Evolutionary conservation across 208 protist genomes (phyloP).

Genomic region (Crithidia expoeki): DNA sequence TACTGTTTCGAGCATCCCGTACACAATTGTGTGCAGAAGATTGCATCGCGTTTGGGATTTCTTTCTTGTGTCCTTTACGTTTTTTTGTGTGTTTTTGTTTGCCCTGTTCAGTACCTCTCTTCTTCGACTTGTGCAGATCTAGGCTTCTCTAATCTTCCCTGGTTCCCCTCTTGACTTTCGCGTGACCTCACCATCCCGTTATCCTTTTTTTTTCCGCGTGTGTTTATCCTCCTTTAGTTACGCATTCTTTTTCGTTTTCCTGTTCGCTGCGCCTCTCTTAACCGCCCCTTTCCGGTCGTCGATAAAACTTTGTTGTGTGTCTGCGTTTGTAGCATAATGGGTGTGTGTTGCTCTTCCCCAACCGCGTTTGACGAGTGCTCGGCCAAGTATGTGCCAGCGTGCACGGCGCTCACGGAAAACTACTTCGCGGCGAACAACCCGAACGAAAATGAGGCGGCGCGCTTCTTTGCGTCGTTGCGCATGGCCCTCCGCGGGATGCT

Average conservation of each 20-base stretch:
- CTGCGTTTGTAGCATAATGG: constrained; percentile 30
- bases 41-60: background rate
- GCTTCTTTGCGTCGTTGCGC: constrained; percentile 66
- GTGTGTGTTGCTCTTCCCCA: constrained; percentile 26
- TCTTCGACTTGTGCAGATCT: no score
- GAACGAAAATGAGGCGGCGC: constrained; percentile 30
- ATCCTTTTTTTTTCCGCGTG: constrained; percentile 14
- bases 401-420: constrained; percentile 48
- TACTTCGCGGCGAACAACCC: constrained; percentile 38
- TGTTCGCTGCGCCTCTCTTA: background rate
- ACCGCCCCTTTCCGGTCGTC: no score
- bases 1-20: no score
- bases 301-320: no score
- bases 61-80: background rate
- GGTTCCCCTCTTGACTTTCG: constrained; percentile 4
- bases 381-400: constrained; percentile 39
- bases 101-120: background rate
- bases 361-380: constrained; percentile 25
- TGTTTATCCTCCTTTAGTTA: background rate
- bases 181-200: background rate
- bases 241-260: background rate
- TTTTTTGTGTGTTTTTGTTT: constrained; percentile 4
- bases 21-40: background rate
- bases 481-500: constrained; percentile 48
- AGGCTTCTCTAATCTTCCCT: no score